Evolutionary conservation across 176 grass and related monocot species (phyloP).

Genomic region (Paspalum notatum): DNA sequence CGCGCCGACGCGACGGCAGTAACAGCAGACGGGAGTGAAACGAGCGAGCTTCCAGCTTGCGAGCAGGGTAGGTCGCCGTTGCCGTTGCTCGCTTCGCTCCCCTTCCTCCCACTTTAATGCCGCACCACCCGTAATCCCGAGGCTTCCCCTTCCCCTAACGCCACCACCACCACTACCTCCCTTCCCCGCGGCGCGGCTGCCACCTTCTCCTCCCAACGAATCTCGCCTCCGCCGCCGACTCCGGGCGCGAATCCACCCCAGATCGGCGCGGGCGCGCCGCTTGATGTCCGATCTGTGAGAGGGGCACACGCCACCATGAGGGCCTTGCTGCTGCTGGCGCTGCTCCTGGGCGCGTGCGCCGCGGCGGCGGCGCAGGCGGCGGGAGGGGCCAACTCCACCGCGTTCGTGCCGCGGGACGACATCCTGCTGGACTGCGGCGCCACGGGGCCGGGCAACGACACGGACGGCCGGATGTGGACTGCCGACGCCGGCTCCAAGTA

Average conservation of each 20-base stretch:
- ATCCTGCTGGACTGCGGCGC: constrained; percentile 89
- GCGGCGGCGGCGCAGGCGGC: constrained; percentile 37
- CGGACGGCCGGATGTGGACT: constrained; percentile 58
- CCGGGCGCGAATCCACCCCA: constrained; percentile 22
- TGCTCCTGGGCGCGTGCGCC: constrained; percentile 35
- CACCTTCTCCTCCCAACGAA: constrained; percentile 32
- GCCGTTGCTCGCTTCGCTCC: constrained; percentile 20
- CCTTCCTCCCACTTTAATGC: constrained; percentile 40
- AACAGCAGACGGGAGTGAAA: background rate
- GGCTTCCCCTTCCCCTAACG: constrained; percentile 27
- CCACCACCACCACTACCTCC: background rate
- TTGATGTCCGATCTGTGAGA: constrained; percentile 55
- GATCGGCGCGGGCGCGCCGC: constrained; percentile 40
- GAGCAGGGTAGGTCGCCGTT: constrained; percentile 42
- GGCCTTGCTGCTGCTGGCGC: constrained; percentile 20
- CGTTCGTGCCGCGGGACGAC: constrained; percentile 65
- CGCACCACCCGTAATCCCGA: constrained; percentile 33
- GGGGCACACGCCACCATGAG: constrained; percentile 11
- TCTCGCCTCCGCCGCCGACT: constrained; percentile 29
- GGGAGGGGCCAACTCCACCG: constrained; percentile 21
- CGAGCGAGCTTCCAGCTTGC: too few species aligned
- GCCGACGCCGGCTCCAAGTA: constrained; percentile 72
- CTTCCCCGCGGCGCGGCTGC: background rate
- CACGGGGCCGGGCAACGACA: constrained; percentile 51
- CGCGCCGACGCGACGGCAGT: background rate